Evolutionary conservation across 2,329 filamentous ascomycete species (phyloP).

Genomic region (Sporothrix euskadiensis): DNA sequence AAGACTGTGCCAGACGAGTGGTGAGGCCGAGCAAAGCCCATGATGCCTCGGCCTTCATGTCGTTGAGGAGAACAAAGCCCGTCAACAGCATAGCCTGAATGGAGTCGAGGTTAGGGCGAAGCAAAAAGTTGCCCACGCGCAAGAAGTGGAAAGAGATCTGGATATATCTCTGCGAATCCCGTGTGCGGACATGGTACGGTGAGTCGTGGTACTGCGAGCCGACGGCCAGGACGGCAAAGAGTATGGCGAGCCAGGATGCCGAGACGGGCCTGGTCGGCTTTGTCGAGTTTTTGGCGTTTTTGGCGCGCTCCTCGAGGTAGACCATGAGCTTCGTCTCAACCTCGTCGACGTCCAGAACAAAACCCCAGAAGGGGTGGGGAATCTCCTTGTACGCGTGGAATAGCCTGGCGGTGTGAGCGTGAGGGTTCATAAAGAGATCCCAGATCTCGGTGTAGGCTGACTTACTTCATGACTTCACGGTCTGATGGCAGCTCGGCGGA

Average conservation of each 20-base stretch:
- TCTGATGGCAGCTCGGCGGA: conserved; percentile 63
- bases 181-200: conserved; percentile 61
- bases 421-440: background rate
- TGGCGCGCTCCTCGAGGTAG: conserved; percentile 64
- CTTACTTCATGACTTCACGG: conserved; percentile 66
- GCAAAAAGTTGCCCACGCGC: conserved; percentile 62
- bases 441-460: conserved; percentile 24
- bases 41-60: conserved; percentile 69
- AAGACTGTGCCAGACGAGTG: conserved; percentile 64
- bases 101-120: conserved; percentile 64
- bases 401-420: conserved; percentile 45
- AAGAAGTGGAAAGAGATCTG: conserved; percentile 67
- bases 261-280: conserved; percentile 56
- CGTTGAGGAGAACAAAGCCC: conserved; percentile 64
- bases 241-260: conserved; percentile 65
- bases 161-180: conserved; percentile 61
- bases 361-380: conserved; percentile 67
- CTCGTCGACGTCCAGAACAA: conserved; percentile 66
- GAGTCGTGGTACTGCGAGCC: conserved; percentile 67
- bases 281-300: conserved; percentile 51
- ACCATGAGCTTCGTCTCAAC: conserved; percentile 65
- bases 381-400: conserved; percentile 68
- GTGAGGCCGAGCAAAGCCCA: conserved; percentile 66
- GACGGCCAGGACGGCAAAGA: conserved; percentile 65
- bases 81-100: conserved; percentile 65